Base-by-base conservation (phyloP, 1,284 basidiomycete genomes). In the Ceratobasidium sp. region DNA sequence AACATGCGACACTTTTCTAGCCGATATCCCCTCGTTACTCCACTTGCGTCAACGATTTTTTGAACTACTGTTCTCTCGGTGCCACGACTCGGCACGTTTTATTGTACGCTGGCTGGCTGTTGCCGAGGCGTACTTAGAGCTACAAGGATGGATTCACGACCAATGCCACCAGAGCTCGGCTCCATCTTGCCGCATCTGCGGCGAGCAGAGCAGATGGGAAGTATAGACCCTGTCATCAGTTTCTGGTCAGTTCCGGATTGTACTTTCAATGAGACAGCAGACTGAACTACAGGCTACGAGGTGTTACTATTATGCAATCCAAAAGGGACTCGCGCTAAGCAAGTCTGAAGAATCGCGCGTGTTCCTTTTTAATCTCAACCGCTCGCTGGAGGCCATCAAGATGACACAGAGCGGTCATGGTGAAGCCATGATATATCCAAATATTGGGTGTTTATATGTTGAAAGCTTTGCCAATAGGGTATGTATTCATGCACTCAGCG, bases 191-290 rank as follows among this genome's bases (percentile, higher is more conserved):
- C 79, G n/a, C 79, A 79, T 44, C 72, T 81, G 23, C 80, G 80
- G 39, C 80, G 80, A 15, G 80, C 80, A 58, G 73, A 79, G 20
- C 79, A 81, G 60, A 77, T 81, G 49, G 68, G 79, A 49, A 67
- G 53, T 55, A 81, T 80, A 64, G 80, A 81, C 60, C 79, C 80
- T n/a, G 75, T 80, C 40, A 81, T 81, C 77, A 79, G 78, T 51
- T 77, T 68, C 64, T 77, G 75, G 75, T 68, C 33, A 67, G 75
- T 76, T 6, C 40, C 33, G 26, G 28, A 40, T n/a, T n/a, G 39
- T 28, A 23, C 28, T 39, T 12, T 28, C n/a, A n/a, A 9, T 42
- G 69, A 6, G 40, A 42, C 69, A 44, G 69, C 55, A 56, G 53
- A n/a, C n/a, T 61, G 55, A n/a, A 55, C 42, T 68, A 33, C 18